These are phyloP conservation scores for Chrysoporthe austroafricana DNA, from an alignment of 2,329 filamentous ascomycete species.

Conservation along the genomic window DNA sequence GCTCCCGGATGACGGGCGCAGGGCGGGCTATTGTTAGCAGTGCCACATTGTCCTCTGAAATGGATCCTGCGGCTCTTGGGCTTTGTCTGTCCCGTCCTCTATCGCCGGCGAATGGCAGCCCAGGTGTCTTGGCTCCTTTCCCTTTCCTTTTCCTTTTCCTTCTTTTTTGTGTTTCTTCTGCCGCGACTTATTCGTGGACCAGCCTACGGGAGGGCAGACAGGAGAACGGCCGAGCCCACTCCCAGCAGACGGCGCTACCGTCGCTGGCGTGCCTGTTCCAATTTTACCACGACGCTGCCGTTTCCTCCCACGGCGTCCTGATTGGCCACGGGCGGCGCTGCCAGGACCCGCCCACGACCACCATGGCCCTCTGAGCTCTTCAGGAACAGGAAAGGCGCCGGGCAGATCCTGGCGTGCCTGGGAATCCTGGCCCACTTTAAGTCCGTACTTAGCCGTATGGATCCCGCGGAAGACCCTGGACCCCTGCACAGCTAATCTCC, in stretches of 20 bases:
- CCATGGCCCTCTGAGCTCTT: neutral
- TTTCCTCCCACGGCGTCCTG: neutral
- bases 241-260: neutral
- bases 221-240: too few relatives aligned
- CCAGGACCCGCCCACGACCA: neutral
- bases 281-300: neutral
- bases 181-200: too few relatives aligned
- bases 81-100: neutral
- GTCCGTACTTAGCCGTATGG: neutral
- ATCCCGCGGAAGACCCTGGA: neutral
- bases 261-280: neutral
- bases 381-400: constrained; percentile 20
- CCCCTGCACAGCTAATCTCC: constrained; percentile 5
- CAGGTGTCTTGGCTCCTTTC: too few relatives aligned
- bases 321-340: neutral
- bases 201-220: too few relatives aligned
- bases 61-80: neutral
- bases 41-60: neutral
- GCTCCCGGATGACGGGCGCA: neutral
- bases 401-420: neutral
- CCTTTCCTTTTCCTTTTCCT: too few relatives aligned
- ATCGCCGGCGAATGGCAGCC: neutral
- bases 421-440: too few relatives aligned
- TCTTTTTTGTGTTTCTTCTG: too few relatives aligned
- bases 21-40: neutral